These are phyloP conservation scores for Apiospora hydei DNA, from an alignment of 2,329 filamentous ascomycete genomes.

Conservation along the genomic window DNA sequence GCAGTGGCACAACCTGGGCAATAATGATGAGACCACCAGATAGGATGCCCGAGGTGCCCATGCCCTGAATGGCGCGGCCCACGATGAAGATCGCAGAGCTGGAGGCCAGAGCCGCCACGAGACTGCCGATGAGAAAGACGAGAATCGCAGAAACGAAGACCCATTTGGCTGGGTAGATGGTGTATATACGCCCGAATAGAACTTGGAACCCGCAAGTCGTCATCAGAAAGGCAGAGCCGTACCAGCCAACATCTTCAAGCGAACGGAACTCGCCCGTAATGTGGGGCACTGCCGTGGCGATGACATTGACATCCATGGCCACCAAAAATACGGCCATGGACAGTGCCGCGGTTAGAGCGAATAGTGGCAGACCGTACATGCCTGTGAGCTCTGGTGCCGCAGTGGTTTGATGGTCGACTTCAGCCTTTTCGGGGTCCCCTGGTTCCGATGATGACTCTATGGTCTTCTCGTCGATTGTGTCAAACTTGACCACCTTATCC, in stretches of 20 bases:
- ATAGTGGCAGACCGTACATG: conserved; percentile 24
- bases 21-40: conserved; percentile 41
- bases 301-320: conserved; percentile 30
- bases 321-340: conserved; percentile 27
- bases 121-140: conserved; percentile 45
- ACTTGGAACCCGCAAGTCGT: conserved; percentile 43
- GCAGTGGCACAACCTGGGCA: conserved; percentile 38
- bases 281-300: conserved; percentile 33
- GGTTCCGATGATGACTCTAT: neutral
- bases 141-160: conserved; percentile 38
- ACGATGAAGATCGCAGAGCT: conserved; percentile 45
- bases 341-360: conserved; percentile 24
- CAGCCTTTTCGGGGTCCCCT: neutral
- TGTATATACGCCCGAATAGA: conserved; percentile 47
- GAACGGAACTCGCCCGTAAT: conserved; percentile 27
- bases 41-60: conserved; percentile 44
- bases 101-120: conserved; percentile 45
- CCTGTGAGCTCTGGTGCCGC: neutral
- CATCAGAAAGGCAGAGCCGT: conserved; percentile 43
- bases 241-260: conserved; percentile 42
- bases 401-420: neutral
- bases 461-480: neutral
- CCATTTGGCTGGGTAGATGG: conserved; percentile 42
- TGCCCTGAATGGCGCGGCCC: conserved; percentile 46
- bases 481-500: neutral